Evolutionary conservation across 169 alveolate genomes (phyloP).

Genomic region (Plasmodium berghei): DNA sequence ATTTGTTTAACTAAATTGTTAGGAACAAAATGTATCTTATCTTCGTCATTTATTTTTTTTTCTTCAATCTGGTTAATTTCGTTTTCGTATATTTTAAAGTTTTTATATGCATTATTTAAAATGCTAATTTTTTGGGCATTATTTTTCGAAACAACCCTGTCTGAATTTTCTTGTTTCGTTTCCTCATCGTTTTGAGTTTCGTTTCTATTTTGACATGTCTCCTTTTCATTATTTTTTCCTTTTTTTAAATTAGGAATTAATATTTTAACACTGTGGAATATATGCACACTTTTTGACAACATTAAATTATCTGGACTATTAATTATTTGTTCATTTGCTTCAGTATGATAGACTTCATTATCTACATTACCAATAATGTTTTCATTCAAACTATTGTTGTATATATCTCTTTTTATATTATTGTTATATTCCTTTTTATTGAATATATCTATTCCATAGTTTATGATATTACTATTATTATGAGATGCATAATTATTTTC

Average conservation of each 20-base stretch:
- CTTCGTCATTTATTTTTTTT: constrained; percentile 8
- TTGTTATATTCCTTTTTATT: background rate
- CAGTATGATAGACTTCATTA: background rate
- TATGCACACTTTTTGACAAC: constrained; percentile 40
- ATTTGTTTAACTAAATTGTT: constrained; percentile 13
- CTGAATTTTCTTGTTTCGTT: background rate
- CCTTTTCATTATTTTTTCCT: background rate
- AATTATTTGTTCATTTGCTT: constrained; percentile 9
- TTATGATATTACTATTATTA: background rate
- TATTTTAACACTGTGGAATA: constrained; percentile 62
- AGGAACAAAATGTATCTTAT: constrained; percentile 5
- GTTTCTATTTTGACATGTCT: background rate
- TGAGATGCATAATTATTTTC: background rate
- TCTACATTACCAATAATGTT: background rate
- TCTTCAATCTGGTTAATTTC: constrained; percentile 32
- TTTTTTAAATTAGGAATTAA: constrained; percentile 20
- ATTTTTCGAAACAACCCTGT: background rate
- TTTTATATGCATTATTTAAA: constrained; percentile 28
- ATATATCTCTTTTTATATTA: background rate
- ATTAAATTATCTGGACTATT: constrained; percentile 2
- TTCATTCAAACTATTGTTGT: background rate
- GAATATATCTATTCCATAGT: background rate
- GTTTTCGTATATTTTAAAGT: constrained; percentile 55
- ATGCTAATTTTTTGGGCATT: background rate
- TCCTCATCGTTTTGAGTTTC: background rate